Evolutionary conservation across 2,329 filamentous ascomycete species (phyloP), one percentile per base, ranked within the genome.

Genomic region (Calonectria pseudoturangicola): DNA sequence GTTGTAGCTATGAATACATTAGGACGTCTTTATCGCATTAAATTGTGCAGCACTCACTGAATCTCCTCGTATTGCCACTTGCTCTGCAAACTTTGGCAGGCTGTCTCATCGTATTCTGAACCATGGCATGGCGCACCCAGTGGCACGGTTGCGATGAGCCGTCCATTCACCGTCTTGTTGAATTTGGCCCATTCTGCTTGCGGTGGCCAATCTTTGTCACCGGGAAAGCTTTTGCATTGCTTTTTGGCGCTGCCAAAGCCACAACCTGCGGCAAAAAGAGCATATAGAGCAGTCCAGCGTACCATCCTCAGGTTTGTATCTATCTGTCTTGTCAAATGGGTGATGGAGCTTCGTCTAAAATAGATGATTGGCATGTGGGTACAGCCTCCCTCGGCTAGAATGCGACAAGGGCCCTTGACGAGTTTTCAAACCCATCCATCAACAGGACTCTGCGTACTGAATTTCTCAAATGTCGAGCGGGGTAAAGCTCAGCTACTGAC

Each of bases 91-190:
- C 74, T 77, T 2, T 80, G 72, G 76, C 89, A 91, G 28, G 77
- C 81, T 4, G 77, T 79, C 15, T 83, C 84, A 77, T 90, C 81
- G 76, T 88, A 90, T 30, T 74, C 75, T 8, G 81, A 83, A 36
- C 84, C 82, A 75, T 92, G 90, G 77, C 90, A 92, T 0, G 86
- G 82, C 2, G 86, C 30, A 36, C 54, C 66, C 25, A 67, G 39
- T 9, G 65, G 65, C 27, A 67, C 65, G 6, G 65, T 67, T 4
- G 48, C 39, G 28, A 67, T 45, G 10, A 67, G 48, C 18, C 50
- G 48, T 8, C 65, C 65, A 16, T 25, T 18, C 4, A 67, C 41
- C 3, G 65, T 47, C 16, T 25, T 6, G 10, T 67, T 67, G 27
- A 67, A 33, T 10, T 28, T 21, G 25, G 27, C 18, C 65, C 65